Evolutionary conservation across 2,329 filamentous ascomycete genomes (phyloP), one percentile per base, ranked within the genome.

Genomic region (Alternaria tenuissima): DNA sequence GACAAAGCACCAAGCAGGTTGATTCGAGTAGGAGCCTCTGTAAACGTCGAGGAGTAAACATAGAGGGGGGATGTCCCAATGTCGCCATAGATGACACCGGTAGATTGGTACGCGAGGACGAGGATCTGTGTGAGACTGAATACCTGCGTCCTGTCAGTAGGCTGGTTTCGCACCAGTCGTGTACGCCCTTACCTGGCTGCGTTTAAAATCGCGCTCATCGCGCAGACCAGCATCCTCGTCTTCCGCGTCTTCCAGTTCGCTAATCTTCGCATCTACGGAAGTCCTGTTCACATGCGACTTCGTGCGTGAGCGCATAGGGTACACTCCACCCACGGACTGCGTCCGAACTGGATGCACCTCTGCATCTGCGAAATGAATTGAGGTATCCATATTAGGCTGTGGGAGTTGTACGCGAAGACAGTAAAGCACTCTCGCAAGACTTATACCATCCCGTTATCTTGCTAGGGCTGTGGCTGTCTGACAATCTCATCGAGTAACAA

Each of bases 31-130:
- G 83, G 77, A 3, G 79, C 77, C 22, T 69, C 63, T 26, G 82
- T 80, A 69, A 91, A 91, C 0, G 87, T 90, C n/a, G 86, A 88
- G 18, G 88, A 90, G 75, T 81, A 91, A 18, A 91, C 89, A 68
- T 91, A 91, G 18, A 91, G 85, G n/a, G 88, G 88, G 61, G 84
- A 87, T 6, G 81, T 87, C 57, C 88, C 89, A 69, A 91, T 90
- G 65, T 91, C 89, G 24, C 89, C 89, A 62, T 91, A 91, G 52
- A 91, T 90, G 41, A 89, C 87, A 52, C 89, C 88, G 30, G 84
- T 85, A 3, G 85, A 87, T 76, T 90, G 88, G 71, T 89, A 90
- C 24, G 87, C 85, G 4, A 77, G 68, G 12, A 70, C 52, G 43
- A 74, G 57, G 18, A 74, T 53, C 42, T 76, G 73, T 20, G 60